Evolutionary conservation across 78 protist genomes (phyloP), one percentile per base, ranked within the genome.

Genomic region (Reticulomyxa filosa): DNA sequence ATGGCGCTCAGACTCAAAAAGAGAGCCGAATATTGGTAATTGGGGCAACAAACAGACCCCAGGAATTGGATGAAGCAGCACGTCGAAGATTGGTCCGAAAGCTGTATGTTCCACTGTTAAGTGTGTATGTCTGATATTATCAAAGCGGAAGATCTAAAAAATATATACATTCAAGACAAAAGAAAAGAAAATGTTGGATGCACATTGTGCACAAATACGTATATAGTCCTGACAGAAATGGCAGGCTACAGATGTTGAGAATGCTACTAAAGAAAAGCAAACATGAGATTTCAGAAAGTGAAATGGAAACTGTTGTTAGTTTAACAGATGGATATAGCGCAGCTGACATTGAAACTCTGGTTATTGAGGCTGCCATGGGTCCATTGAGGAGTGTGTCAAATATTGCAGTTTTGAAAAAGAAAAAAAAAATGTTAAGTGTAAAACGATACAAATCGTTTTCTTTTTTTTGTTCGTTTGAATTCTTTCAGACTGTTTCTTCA

Each of bases 301-400:
- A 84, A n/a, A 20, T 81, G 0, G 30, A 34, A 1, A 46, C 30
- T 1, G 4, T 81, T 1, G 72, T 65, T 2, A 33, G 5, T 2
- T 13, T 26, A 29, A 68, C 63, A 26, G 51, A 38, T 13, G 65
- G 71, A 22, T 78, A 56, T 39, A 67, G 75, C 5, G 92, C 89
- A 26, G 80, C 87, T 1, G 92, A 86, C 52, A 39, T 86, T 8
- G 70, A 65, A 30, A 70, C 73, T 0, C 38, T 86, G 8, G 75
- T 79, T 57, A 25, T 72, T 23, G 86, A 83, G 36, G 88, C 88
- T 4, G 79, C 86, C 13, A 11, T 73, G 48, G 77, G 72, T 26
- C 61, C 61, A n/a, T 30, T 55, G 32, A 26, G 61, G 11, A 17
- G 25, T 32, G 25, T 55, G n/a, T n/a, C n/a, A n/a, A n/a, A n/a